Evolutionary conservation across 164 flowering plant genomes (phyloP), one percentile per base, ranked within the genome.

Genomic region (Houttuynia cordata): DNA sequence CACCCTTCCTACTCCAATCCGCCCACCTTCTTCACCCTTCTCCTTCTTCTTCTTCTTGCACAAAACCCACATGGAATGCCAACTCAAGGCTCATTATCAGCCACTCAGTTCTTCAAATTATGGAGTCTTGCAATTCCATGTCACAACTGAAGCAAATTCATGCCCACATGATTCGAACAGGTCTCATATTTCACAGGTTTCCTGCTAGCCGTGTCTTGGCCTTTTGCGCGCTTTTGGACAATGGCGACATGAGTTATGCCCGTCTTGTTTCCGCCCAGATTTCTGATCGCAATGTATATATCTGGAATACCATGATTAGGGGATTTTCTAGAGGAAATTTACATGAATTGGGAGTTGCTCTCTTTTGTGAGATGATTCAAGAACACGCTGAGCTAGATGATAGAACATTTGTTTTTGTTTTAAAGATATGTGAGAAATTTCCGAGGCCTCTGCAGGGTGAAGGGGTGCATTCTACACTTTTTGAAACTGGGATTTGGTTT

Each of bases 71-170:
- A 15, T 67, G 69, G 69, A 67, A 67, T 67, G 60, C 69, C 25
- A 61, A 55, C 56, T 54, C 50, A 30, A 61, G 17, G 13, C 56
- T 67, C 9, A 22, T 60, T 20, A 51, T 61, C 34, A 53, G 53
- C 50, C 54, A 83, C 76, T 88, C 90, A 59, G 58, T 67, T 51
- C 80, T 86, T 51, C 55, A 71, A 7, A 52, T 64, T 64, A 67
- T 84, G 70, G 83, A 83, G 60, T 70, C 80, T 0, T 84, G 90
- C 81, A 41, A 66, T n/a, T 67, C 81, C 22, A 81, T 84, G 81
- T 52, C 57, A 57, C 76, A 80, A 24, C 40, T 81, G 61, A 81
- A 80, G 77, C 88, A 84, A 76, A 78, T 87, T 62, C 94, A 84
- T 57, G 81, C 86, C 40, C 79, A 81, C 53, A 80, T 84, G 80